A percentile compares a stretch with the other conserved stretches of the same genome.
phyloP scores from a whole-genome alignment of 306 rosid species.

The Lotus japonicus region DNA sequence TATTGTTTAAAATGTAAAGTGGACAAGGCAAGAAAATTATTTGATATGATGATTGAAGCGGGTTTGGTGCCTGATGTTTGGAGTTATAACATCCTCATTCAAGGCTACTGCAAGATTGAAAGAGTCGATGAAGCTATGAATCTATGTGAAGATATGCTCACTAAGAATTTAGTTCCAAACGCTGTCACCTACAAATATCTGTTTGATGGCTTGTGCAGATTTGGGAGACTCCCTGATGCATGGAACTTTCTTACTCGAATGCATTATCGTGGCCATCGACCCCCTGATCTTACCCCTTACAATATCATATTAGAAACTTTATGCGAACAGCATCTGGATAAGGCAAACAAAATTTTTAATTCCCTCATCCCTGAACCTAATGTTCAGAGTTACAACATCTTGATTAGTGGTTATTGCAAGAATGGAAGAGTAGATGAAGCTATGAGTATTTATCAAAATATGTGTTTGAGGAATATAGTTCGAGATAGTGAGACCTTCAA shows the following conservation, averaged over 20 bases:
- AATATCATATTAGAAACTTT: too few species aligned
- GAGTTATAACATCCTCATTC: slow-evolving; percentile 13
- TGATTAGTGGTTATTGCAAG: slow-evolving; percentile 11
- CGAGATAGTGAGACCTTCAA: not conserved
- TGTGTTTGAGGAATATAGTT: not conserved
- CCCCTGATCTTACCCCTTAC: too few species aligned
- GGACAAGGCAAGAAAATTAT: slow-evolving; percentile 6
- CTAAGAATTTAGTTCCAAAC: slow-evolving; percentile 2
- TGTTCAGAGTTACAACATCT: slow-evolving; percentile 10
- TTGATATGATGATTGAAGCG: slow-evolving; percentile 8
- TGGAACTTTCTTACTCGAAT: not conserved
- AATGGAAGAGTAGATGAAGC: slow-evolving; percentile 6
- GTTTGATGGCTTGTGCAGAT: not conserved
- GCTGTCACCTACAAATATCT: not conserved
- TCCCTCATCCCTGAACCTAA: not conserved
- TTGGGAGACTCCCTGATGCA: not conserved
- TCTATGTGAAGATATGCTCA: not conserved
- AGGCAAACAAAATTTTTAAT: too few species aligned
- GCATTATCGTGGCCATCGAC: not conserved
- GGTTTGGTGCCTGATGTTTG: not conserved
- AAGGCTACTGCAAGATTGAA: not conserved
- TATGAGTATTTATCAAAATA: not conserved
- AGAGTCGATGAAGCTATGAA: not conserved
- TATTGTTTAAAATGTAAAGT: not conserved
- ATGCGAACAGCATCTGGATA: too few species aligned